These are phyloP conservation scores for Arctium minus DNA, from an alignment of 129 eudicot genomes.

Conservation along the genomic window DNA sequence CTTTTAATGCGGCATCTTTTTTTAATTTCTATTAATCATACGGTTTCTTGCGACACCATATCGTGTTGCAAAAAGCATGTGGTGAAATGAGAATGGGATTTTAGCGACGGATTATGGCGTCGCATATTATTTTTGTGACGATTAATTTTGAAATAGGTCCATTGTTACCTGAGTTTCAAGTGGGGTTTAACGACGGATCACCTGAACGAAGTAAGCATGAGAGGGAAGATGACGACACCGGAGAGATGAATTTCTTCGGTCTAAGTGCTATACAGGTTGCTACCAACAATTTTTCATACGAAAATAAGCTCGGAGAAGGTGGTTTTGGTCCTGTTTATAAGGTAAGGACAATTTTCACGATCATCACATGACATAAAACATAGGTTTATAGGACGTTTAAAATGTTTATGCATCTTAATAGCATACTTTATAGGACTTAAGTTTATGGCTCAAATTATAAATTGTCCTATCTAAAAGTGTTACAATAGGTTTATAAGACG, in stretches of 20 bases:
- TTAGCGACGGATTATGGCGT: not conserved
- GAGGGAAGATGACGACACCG: constrained; percentile 23
- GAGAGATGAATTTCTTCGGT: constrained; percentile 17
- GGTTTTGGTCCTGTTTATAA: constrained; percentile 56
- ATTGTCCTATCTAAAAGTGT: too few relatives aligned
- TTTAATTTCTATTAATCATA: not conserved
- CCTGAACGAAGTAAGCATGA: not conserved
- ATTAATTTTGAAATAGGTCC: not conserved
- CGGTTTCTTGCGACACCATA: not conserved
- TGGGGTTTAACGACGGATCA: not conserved
- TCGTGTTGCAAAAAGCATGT: not conserved
- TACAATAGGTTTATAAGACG: too few relatives aligned
- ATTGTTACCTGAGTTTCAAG: constrained; percentile 3
- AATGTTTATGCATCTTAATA: too few relatives aligned
- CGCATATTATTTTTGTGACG: not conserved
- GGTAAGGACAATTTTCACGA: constrained; percentile 14
- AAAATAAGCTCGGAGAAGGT: constrained; percentile 49
- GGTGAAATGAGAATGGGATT: not conserved
- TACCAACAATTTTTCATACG: constrained; percentile 31
- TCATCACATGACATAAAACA: not conserved
- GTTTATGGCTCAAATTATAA: too few relatives aligned
- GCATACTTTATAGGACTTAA: too few relatives aligned
- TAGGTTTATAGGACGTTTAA: too few relatives aligned
- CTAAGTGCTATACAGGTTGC: constrained; percentile 18
- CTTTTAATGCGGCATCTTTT: not conserved